Evolutionary conservation across 495 filamentous ascomycete species (phyloP).

Genomic region (Trichoderma virens): DNA sequence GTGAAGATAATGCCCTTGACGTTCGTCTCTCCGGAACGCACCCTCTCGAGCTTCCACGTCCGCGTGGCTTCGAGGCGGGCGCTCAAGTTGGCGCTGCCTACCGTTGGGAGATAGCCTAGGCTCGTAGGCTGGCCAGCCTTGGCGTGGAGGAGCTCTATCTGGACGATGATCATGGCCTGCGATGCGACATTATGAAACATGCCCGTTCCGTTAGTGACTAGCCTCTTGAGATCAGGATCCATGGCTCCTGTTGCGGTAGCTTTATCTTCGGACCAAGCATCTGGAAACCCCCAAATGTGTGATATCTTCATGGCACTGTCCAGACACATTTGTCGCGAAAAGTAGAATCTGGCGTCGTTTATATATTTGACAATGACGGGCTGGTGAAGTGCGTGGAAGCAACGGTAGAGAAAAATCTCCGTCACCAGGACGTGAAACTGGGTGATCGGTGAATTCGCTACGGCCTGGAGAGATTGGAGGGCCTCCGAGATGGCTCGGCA

Average conservation of each 20-base stretch:
- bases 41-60: slow-evolving; percentile 32
- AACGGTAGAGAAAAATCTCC: slow-evolving; percentile 40
- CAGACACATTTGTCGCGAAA: slow-evolving; percentile 37
- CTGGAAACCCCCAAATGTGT: background rate
- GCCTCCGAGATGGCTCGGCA: slow-evolving; percentile 25
- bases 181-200: slow-evolving; percentile 36
- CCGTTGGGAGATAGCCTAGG: slow-evolving; percentile 16
- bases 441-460: slow-evolving; percentile 15
- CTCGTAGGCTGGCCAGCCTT: slow-evolving; percentile 43
- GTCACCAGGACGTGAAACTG: slow-evolving; percentile 30
- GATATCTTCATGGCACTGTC: slow-evolving; percentile 38
- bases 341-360: slow-evolving; percentile 36
- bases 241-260: slow-evolving; percentile 12
- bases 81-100: slow-evolving; percentile 32
- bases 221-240: slow-evolving; percentile 31
- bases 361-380: slow-evolving; percentile 28
- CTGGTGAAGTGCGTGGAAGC: slow-evolving; percentile 45
- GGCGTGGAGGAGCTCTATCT: slow-evolving; percentile 40
- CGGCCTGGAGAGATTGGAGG: slow-evolving; percentile 20
- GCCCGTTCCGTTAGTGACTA: slow-evolving; percentile 39
- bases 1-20: slow-evolving; percentile 46
- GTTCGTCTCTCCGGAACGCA: slow-evolving; percentile 49
- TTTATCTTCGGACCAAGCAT: background rate
- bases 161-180: slow-evolving; percentile 39
- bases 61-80: slow-evolving; percentile 40